Evolutionary conservation across 139 green algal genomes (phyloP).

Genomic region (Bryopsis sp.): DNA sequence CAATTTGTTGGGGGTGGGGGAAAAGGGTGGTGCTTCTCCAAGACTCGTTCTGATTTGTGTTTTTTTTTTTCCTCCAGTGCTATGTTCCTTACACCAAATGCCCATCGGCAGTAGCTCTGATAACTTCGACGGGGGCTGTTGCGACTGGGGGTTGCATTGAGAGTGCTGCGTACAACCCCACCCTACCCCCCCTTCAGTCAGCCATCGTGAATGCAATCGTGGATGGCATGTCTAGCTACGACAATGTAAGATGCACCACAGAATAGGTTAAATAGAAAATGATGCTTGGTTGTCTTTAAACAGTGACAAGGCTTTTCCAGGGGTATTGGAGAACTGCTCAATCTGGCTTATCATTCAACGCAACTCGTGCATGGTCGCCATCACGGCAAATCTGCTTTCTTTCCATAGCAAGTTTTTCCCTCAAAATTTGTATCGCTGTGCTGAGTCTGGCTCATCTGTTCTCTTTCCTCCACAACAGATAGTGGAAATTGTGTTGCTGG

Average conservation of each 20-base stretch:
- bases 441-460: no score
- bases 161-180: conserved; percentile 79
- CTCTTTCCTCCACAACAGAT: no score
- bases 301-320: not conserved
- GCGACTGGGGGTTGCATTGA: conserved; percentile 64
- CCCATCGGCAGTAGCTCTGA: conserved; percentile 54
- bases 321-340: no score
- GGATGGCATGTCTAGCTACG: conserved; percentile 44
- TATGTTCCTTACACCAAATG: conserved; percentile 74
- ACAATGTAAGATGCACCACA: conserved; percentile 23
- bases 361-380: no score
- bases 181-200: conserved; percentile 60
- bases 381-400: no score
- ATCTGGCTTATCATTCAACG: no score
- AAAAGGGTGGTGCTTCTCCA: no score
- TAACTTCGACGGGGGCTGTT: conserved; percentile 32
- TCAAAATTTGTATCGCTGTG: no score
- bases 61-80: conserved; percentile 30
- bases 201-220: conserved; percentile 56
- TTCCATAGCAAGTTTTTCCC: no score
- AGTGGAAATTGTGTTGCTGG: not conserved
- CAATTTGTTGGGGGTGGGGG: no score
- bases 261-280: not conserved
- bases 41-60: no score
- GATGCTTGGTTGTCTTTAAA: not conserved